Base-by-base conservation (phyloP, 2,329 filamentous ascomycete genomes). In the Aspergillus sp. region DNA sequence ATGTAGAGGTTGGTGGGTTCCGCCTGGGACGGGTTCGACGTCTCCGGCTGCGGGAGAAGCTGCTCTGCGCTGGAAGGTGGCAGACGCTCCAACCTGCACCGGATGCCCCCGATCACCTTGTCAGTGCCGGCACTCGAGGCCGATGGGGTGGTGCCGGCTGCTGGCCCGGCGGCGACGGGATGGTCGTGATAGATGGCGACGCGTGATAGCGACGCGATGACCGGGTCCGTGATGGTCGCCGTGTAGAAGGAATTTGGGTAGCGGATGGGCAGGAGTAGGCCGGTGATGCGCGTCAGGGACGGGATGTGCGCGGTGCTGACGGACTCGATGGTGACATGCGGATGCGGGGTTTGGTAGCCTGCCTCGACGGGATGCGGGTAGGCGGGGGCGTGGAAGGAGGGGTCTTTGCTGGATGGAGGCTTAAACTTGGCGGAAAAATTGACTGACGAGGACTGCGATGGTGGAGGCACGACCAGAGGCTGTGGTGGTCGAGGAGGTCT, bases 191-290 rank as follows among this genome's bases (percentile, higher is more conserved):
- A 86, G 44, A 84, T 62, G 3, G 82, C 83, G 41, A 85, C 76
- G n/a, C 84, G 76, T 7, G 84, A 84, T 49, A 87, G 67, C 52
- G 78, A 75, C 38, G 76, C 72, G 49, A 76, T 71, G 42, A 79
- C 66, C 2, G 77, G 73, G 51, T 86, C 82, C 2, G 78, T 76
- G 64, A 85, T 74, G 38, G 78, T 83, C 54, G 83, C 81, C 17
- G 76, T 78, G 72, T 83, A 87, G 74, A 86, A 87, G 16, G 74
- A 77, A 44, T 80, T 76, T 3, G 81, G 78, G 63, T 87, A 87
- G 49, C 81, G 77, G 52, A 87, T 81, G 5, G 84, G 84, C 1
- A 87, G 75, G 2, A 85, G 76, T 4, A 85, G 70, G 49, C 77
- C 73, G 47, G 81, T 85, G 25, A 87, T 78, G 16, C 80, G 79